phyloP scores from a whole-genome alignment of 768 basidiomycete genomes.

The Floccularia luteovirens region DNA sequence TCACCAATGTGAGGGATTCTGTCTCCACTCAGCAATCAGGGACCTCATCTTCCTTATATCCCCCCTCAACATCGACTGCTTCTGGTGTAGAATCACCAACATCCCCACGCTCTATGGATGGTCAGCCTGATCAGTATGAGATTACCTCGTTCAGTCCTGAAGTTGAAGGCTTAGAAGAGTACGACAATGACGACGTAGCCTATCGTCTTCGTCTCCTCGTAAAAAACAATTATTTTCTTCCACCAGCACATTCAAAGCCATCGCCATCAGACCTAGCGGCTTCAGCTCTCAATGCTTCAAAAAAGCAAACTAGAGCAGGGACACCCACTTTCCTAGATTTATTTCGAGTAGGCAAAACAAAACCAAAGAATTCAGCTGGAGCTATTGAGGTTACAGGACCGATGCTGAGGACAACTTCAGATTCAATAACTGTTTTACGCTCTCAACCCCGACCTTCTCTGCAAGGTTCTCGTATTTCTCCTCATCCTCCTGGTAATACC shows the following conservation, averaged over 20 bases:
- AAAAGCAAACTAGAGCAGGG: slow-evolving; percentile 32
- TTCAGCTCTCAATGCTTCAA: slow-evolving; percentile 28
- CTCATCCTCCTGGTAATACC: slow-evolving; percentile 15
- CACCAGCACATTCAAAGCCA: slow-evolving; percentile 82
- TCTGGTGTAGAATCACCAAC: slow-evolving; percentile 58
- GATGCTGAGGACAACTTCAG: slow-evolving; percentile 57
- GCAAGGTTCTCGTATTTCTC: slow-evolving; percentile 26
- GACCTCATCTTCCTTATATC: slow-evolving; percentile 73
- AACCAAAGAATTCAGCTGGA: slow-evolving; percentile 54
- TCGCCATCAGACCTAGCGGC: slow-evolving; percentile 55
- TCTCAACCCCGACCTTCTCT: slow-evolving; percentile 28
- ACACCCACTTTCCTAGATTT: slow-evolving; percentile 62
- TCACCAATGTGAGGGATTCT: slow-evolving; percentile 43
- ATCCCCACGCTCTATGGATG: slow-evolving; percentile 53
- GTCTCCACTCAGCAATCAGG: slow-evolving; percentile 58
- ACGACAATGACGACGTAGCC: slow-evolving; percentile 72
- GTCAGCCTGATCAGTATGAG: slow-evolving; percentile 31
- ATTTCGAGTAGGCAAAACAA: slow-evolving; percentile 62
- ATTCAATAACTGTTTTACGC: slow-evolving; percentile 42
- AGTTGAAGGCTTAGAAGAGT: slow-evolving; percentile 40
- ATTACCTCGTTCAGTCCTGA: slow-evolving; percentile 42
- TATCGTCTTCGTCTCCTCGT: slow-evolving; percentile 79
- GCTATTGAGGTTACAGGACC: slow-evolving; percentile 30
- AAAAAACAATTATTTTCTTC: slow-evolving; percentile 84
- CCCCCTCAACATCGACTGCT: slow-evolving; percentile 59